A percentile compares a stretch with the other conserved stretches of the same genome.
Evolutionary conservation across 2,329 filamentous ascomycete species (phyloP).

Genomic region (Allantophomopsis cytisporea): DNA sequence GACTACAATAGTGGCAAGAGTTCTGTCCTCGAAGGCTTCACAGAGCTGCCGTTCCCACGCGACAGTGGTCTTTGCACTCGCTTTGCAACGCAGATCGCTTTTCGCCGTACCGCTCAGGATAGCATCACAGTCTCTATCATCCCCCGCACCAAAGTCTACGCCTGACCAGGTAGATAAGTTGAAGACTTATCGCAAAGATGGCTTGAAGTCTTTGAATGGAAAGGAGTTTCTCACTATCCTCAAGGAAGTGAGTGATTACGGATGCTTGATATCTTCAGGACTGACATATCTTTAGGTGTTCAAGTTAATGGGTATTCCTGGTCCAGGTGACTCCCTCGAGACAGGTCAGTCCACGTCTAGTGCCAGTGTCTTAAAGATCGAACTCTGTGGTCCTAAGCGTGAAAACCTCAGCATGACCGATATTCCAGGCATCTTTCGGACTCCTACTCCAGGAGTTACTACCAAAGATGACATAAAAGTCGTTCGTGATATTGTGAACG

Average conservation of each 20-base stretch:
- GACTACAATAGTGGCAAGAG: slow-evolving; percentile 26
- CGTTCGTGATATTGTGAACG: slow-evolving; percentile 29
- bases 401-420: slow-evolving; percentile 43
- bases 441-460: slow-evolving; percentile 7
- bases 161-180: slow-evolving; percentile 1
- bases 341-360: slow-evolving; percentile 3
- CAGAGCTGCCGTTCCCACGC: slow-evolving; percentile 22
- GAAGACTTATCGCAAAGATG: slow-evolving; percentile 1
- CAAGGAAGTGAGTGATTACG: slow-evolving; percentile 2
- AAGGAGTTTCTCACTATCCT: slow-evolving; percentile 4
- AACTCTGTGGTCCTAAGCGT: slow-evolving; percentile 17
- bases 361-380: slow-evolving; percentile 4
- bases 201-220: slow-evolving; percentile 2
- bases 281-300: slow-evolving; percentile 2
- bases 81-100: slow-evolving; percentile 27
- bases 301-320: slow-evolving; percentile 5
- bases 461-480: slow-evolving; percentile 24
- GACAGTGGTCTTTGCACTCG: slow-evolving; percentile 24
- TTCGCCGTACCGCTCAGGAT: slow-evolving; percentile 4
- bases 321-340: slow-evolving; percentile 1
- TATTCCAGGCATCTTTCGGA: slow-evolving; percentile 38
- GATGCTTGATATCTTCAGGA: not conserved
- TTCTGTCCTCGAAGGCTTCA: slow-evolving; percentile 19
- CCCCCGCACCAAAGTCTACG: not conserved
- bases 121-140: slow-evolving; percentile 15